A percentile compares a stretch with the other conserved stretches of the same genome.
phyloP scores from a whole-genome alignment of 176 grass and related monocot genomes.

The Panicum miliaceum region DNA sequence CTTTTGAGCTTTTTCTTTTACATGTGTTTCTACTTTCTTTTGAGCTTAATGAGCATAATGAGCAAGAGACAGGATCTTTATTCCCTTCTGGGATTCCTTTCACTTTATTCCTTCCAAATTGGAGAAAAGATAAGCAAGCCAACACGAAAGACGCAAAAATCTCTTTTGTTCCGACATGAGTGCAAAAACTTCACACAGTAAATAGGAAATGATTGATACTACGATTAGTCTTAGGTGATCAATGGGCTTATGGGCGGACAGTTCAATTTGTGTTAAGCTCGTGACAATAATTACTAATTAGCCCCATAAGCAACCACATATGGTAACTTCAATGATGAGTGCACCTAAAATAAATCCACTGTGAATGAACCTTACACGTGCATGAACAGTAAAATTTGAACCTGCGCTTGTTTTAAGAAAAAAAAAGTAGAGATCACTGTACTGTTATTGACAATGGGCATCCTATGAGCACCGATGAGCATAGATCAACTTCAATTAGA shows the following conservation, averaged over 20 bases:
- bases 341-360: not conserved
- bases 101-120: slow-evolving; percentile 12
- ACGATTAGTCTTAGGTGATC: slow-evolving; percentile 1
- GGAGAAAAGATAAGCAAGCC: not conserved
- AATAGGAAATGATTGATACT: slow-evolving; percentile 2
- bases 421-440: not conserved
- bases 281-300: slow-evolving; percentile 6
- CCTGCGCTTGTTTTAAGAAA: too few species aligned
- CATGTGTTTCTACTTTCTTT: slow-evolving; percentile 11
- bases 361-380: not conserved
- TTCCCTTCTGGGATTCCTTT: slow-evolving; percentile 28
- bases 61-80: not conserved
- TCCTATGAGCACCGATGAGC: too few species aligned
- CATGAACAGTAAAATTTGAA: not conserved
- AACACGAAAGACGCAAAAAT: not conserved
- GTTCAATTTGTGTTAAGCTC: not conserved
- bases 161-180: not conserved
- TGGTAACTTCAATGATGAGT: not conserved
- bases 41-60: not conserved
- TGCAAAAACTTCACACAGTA: not conserved
- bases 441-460: not conserved
- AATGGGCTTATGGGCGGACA: not conserved
- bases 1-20: slow-evolving; percentile 10
- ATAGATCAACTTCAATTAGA: too few species aligned
- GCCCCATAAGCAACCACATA: not conserved